Base-by-base conservation (phyloP, 2,329 filamentous ascomycete genomes). In the Penicillium janthinellum region DNA sequence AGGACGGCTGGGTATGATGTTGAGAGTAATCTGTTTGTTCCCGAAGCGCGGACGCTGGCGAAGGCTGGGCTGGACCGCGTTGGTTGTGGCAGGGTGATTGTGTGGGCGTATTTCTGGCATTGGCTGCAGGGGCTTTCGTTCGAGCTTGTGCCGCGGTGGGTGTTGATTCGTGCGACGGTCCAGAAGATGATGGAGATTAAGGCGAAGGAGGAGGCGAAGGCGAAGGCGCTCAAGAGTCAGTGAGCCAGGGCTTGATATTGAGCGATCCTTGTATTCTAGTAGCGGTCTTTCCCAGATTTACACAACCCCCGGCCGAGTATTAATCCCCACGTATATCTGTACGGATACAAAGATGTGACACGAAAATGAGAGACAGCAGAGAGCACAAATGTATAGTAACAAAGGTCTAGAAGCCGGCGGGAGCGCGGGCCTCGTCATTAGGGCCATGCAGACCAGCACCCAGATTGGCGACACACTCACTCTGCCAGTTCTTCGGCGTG, bases 401-500 rank as follows among this genome's bases (percentile, higher is more conserved):
- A 25, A 49, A 14, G 12, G 54, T 64, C 64, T 74, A 79, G 60
- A 74, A 78, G 6, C 78, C 77, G 62, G 77, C 74, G 22, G 63
- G 60, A 34, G 73, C 67, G 45, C 74, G 73, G 52, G 78, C 73
- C 56, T 62, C 69, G 44, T 77, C 72, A 54, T 73, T 67, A 45
- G 74, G 76, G 0, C 83, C 84, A 62, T 85, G 82, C 4, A 82
- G 77, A 2, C 81, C 80, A 61, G 80, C 75, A 45, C 85, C 85
- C 41, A 89, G 66, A 66, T 88, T 88, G 57, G 76, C 76, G 42
- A 76, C 73, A 70, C 89, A 91, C 55, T 85, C 86, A 17, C 76
- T 72, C 70, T 84, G 86, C 94, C 93, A 98, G 73, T 92, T 84
- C 59, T 80, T 80, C 0, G 95, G 95, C 1, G 91, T 95, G 72